These are phyloP conservation scores for Cymodocea nodosa DNA, from an alignment of 116 monocot genomes.

Conservation along the genomic window DNA sequence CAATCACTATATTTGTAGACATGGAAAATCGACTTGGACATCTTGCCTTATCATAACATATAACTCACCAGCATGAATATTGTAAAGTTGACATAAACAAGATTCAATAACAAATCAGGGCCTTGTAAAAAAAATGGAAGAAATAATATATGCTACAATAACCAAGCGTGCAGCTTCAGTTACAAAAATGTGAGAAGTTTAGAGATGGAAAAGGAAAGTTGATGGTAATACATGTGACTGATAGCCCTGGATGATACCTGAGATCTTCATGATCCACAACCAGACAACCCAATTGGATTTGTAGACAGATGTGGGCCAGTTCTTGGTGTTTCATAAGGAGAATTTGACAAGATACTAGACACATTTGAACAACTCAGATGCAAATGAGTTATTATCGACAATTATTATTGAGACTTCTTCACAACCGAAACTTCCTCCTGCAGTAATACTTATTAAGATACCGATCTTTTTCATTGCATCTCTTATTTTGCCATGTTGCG, in stretches of 20 bases:
- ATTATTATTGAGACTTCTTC: conserved; percentile 12
- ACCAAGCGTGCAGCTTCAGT: too few species aligned
- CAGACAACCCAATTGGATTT: conserved; percentile 6
- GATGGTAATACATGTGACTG: not conserved
- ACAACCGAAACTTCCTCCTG: conserved; percentile 7
- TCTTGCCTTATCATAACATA: too few species aligned
- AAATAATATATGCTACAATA: too few species aligned
- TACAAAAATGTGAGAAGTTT: too few species aligned
- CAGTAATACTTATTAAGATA: conserved; percentile 31
- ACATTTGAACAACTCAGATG: conserved; percentile 7
- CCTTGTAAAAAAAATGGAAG: too few species aligned
- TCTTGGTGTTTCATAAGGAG: not conserved
- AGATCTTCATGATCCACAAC: not conserved
- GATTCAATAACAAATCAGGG: too few species aligned
- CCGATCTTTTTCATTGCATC: conserved; percentile 9
- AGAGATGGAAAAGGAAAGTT: too few species aligned
- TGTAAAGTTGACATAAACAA: too few species aligned
- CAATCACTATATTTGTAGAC: too few species aligned
- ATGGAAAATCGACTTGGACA: too few species aligned
- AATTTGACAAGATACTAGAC: not conserved
- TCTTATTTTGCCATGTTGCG: conserved; percentile 3
- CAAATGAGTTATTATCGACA: not conserved
- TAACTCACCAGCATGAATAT: too few species aligned
- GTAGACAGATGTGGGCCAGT: not conserved
- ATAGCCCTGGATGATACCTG: not conserved